These are phyloP conservation scores for Voacanga thouarsii DNA, from an alignment of 257 asterid species.

Conservation along the genomic window DNA sequence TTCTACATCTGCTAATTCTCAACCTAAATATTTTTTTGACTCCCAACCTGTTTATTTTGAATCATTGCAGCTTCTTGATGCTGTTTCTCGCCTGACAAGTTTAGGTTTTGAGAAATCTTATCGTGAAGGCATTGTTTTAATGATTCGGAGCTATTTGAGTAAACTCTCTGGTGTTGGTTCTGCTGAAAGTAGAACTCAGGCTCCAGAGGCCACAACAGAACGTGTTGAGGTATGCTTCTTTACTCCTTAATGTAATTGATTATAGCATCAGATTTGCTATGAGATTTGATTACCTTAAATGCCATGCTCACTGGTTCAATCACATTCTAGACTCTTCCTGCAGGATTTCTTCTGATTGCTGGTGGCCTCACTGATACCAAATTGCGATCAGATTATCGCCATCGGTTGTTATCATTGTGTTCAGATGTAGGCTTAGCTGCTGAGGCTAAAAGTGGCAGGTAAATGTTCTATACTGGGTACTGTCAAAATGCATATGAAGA, in stretches of 20 bases:
- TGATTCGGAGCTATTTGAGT: slow-evolving; percentile 89
- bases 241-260: slow-evolving; percentile 15
- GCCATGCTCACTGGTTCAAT: slow-evolving; percentile 72
- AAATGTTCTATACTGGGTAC: slow-evolving; percentile 19
- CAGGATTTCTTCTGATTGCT: slow-evolving; percentile 91
- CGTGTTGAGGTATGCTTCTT: slow-evolving; percentile 76
- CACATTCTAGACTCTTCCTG: slow-evolving; percentile 95
- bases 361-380: slow-evolving; percentile 60
- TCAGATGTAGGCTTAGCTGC: slow-evolving; percentile 99
- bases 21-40: slow-evolving; percentile 22
- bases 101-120: slow-evolving; percentile 96
- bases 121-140: slow-evolving; percentile 92
- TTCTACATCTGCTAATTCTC: slow-evolving; percentile 3
- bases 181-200: slow-evolving; percentile 79
- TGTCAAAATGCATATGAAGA: slow-evolving; percentile 19
- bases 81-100: slow-evolving; percentile 98
- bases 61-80: slow-evolving; percentile 99
- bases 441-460: slow-evolving; percentile 94
- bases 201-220: slow-evolving; percentile 88
- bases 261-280: slow-evolving; percentile 19
- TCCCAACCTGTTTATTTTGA: slow-evolving; percentile 62
- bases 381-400: slow-evolving; percentile 92
- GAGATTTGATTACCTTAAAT: slow-evolving; percentile 25
- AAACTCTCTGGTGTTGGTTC: slow-evolving; percentile 83
- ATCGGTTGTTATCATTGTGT: slow-evolving; percentile 92